phyloP scores from a whole-genome alignment of 352 stramenopile genomes.

The Globisporangium yorkense region DNA sequence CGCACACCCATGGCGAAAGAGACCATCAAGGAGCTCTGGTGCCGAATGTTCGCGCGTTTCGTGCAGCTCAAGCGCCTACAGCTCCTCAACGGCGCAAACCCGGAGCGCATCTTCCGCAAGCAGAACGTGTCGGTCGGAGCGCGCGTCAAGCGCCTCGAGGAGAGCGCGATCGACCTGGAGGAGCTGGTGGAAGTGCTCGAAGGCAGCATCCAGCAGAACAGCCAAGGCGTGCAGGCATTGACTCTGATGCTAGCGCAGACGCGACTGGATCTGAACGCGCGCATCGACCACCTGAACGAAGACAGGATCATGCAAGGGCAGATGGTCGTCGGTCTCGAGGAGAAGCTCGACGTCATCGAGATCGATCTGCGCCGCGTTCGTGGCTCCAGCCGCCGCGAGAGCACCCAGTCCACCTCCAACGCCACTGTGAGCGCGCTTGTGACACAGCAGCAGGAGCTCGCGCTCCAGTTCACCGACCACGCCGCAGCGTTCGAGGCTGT shows the following conservation, averaged over 20 bases:
- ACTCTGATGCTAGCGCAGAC: slow-evolving; percentile 30
- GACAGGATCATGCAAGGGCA: slow-evolving; percentile 33
- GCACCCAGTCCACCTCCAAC: slow-evolving; percentile 16
- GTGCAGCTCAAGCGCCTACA: slow-evolving; percentile 52
- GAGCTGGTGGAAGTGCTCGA: slow-evolving; percentile 48
- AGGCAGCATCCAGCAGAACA: slow-evolving; percentile 28
- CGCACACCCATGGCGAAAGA: slow-evolving; percentile 29
- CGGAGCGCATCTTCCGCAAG: slow-evolving; percentile 50
- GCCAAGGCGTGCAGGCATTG: slow-evolving; percentile 29
- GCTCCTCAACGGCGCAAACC: slow-evolving; percentile 39
- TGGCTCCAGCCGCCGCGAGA: slow-evolving; percentile 31
- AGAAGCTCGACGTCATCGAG: slow-evolving; percentile 50
- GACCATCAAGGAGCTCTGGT: slow-evolving; percentile 36
- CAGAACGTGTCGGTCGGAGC: slow-evolving; percentile 62
- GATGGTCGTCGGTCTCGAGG: slow-evolving; percentile 42
- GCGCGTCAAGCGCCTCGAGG: slow-evolving; percentile 52
- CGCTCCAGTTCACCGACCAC: slow-evolving; percentile 22
- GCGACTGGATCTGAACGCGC: slow-evolving; percentile 28
- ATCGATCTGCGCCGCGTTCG: slow-evolving; percentile 47
- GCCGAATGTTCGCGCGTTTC: slow-evolving; percentile 39
- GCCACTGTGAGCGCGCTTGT: slow-evolving; percentile 20
- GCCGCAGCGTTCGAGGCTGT: slow-evolving; percentile 20
- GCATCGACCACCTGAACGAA: slow-evolving; percentile 35
- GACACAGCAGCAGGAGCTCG: slow-evolving; percentile 28
- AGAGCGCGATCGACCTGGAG: slow-evolving; percentile 39